Evolutionary conservation across 768 basidiomycete genomes (phyloP).

Genomic region (Asterophora lycoperdoides): DNA sequence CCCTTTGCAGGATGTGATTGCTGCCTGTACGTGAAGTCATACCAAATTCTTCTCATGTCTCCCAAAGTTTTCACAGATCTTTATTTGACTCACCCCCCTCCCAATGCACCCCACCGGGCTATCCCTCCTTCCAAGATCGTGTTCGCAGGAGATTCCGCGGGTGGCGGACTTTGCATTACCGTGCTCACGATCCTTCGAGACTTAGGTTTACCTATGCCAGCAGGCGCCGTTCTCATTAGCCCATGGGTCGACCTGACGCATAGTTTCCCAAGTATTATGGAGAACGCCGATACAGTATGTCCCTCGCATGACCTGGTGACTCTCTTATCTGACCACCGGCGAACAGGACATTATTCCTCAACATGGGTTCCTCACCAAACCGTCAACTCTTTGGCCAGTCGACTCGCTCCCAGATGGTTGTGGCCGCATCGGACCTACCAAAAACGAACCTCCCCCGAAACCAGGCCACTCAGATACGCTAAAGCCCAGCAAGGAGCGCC

Average conservation of each 20-base stretch:
- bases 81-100: constrained; percentile 70
- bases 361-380: constrained; percentile 59
- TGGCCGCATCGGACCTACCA: constrained; percentile 33
- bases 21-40: constrained; percentile 49
- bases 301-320: background rate
- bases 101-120: constrained; percentile 56
- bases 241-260: constrained; percentile 89
- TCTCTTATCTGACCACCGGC: background rate
- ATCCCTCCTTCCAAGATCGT: constrained; percentile 66
- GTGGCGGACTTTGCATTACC: constrained; percentile 61
- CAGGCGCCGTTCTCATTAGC: constrained; percentile 73
- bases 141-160: constrained; percentile 77
- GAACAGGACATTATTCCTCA: constrained; percentile 63
- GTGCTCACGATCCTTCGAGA: constrained; percentile 65
- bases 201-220: constrained; percentile 61
- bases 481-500: constrained; percentile 29
- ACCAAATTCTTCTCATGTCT: background rate
- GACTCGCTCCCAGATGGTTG: constrained; percentile 31
- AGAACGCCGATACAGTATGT: constrained; percentile 58
- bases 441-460: constrained; percentile 39
- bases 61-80: constrained; percentile 40
- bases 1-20: constrained; percentile 70
- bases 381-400: constrained; percentile 55
- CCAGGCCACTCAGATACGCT: constrained; percentile 49
- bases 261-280: constrained; percentile 71